phyloP scores from a whole-genome alignment of 108 stramenopile species.

The Cyclotella baltica region DNA sequence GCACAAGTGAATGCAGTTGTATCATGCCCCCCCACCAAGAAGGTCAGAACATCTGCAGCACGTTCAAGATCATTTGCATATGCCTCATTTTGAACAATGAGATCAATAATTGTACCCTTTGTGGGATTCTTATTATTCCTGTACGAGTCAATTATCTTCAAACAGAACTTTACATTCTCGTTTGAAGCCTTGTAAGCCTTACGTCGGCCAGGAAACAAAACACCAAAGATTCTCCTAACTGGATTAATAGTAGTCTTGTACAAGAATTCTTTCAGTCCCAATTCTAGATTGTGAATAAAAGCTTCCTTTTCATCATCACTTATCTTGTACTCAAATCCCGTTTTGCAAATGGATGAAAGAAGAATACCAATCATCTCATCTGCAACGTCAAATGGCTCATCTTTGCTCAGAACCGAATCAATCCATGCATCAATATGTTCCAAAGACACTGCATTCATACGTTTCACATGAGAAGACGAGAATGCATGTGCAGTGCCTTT shows the following conservation, averaged over 20 bases:
- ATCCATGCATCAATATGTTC: conserved; percentile 45
- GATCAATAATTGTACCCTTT: conserved; percentile 21
- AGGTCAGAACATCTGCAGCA: not conserved
- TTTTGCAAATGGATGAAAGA: conserved; percentile 4
- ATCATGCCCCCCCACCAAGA: conserved; percentile 25
- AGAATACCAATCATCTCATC: conserved; percentile 37
- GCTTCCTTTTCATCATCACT: not conserved
- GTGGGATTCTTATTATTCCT: conserved; percentile 12
- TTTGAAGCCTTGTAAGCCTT: not conserved
- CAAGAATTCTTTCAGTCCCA: not conserved
- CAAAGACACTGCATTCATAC: conserved; percentile 52
- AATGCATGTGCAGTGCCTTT: conserved; percentile 52
- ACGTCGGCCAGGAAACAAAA: conserved; percentile 4
- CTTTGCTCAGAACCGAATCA: not conserved
- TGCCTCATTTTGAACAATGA: not conserved
- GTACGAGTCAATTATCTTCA: conserved; percentile 28
- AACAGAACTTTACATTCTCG: not conserved
- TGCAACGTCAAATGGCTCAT: conserved; percentile 47
- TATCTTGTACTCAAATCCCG: conserved; percentile 19
- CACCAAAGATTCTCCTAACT: not conserved
- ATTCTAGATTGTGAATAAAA: not conserved
- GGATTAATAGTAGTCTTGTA: not conserved
- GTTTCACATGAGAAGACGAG: conserved; percentile 31
- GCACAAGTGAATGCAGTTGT: conserved; percentile 17
- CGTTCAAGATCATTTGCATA: conserved; percentile 1